Conservation (phyloP, 2,329 filamentous ascomycete genomes). For the Aschersonia sp. region DNA sequence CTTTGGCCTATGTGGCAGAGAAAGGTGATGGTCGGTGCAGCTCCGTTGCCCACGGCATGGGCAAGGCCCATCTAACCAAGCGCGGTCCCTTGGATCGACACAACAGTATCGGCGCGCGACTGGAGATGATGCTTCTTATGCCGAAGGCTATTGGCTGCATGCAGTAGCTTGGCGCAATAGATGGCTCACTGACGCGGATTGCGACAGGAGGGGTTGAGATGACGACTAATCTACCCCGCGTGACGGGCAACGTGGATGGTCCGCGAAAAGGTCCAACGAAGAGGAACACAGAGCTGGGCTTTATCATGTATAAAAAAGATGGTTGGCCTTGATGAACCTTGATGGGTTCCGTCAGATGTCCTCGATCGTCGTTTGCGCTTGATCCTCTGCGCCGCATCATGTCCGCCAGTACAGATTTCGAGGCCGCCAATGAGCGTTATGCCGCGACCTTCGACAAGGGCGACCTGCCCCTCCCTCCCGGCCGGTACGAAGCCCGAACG, state of each 20-base stretch:
- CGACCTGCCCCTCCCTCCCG: slow-evolving; percentile 49
- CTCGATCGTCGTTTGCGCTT: neutral
- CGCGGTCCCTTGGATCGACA: neutral
- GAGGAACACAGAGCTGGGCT: too few species aligned
- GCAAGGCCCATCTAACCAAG: too few species aligned
- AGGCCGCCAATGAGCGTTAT: slow-evolving; percentile 33
- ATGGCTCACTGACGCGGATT: neutral
- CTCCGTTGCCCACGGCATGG: too few species aligned
- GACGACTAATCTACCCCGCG: neutral
- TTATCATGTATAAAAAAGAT: neutral
- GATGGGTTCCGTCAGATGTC: neutral
- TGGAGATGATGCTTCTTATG: neutral
- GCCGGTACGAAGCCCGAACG: slow-evolving; percentile 22
- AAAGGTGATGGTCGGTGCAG: too few species aligned
- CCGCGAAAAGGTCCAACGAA: neutral
- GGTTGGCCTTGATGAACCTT: neutral
- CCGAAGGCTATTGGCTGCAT: neutral
- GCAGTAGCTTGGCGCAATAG: neutral
- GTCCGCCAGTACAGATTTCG: slow-evolving; percentile 12
- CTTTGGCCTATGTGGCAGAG: too few species aligned
- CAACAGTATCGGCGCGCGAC: neutral
- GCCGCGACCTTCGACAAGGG: slow-evolving; percentile 53
- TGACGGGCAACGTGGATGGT: neutral
- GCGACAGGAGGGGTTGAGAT: neutral
- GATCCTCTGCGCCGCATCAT: slow-evolving; percentile 1